phyloP scores from a whole-genome alignment of 2,329 filamentous ascomycete species.

The Tolypocladium tropicale region DNA sequence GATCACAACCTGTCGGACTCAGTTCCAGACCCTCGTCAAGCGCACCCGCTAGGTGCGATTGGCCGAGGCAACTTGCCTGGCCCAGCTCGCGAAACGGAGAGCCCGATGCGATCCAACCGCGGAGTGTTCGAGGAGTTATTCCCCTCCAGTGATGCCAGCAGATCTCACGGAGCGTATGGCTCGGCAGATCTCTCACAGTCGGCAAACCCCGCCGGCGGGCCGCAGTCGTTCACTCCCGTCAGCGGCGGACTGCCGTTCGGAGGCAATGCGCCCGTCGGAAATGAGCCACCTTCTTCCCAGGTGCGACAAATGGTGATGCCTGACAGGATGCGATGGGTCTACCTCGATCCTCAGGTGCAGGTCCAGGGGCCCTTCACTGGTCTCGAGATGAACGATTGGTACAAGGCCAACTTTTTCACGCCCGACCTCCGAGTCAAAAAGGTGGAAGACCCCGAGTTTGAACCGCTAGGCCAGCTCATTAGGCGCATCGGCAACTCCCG shows the following conservation, averaged over 20 bases:
- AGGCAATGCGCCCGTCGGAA: conserved; percentile 19
- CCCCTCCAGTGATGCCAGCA: conserved; percentile 22
- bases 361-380: conserved; percentile 93
- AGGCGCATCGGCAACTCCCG: conserved; percentile 92
- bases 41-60: conserved; percentile 55
- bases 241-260: conserved; percentile 24
- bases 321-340: conserved; percentile 97
- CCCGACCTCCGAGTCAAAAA: conserved; percentile 92
- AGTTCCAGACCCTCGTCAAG: conserved; percentile 48
- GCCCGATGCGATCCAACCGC: conserved; percentile 44
- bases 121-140: conserved; percentile 48
- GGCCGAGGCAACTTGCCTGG: conserved; percentile 49
- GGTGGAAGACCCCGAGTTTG: conserved; percentile 85
- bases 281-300: conserved; percentile 51
- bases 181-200: conserved; percentile 26
- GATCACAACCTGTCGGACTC: conserved; percentile 48
- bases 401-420: conserved; percentile 96
- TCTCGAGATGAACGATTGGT: conserved; percentile 99
- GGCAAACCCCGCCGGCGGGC: conserved; percentile 17
- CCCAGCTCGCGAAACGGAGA: conserved; percentile 46
- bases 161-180: conserved; percentile 25
- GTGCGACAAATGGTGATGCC: conserved; percentile 97
- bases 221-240: conserved; percentile 26
- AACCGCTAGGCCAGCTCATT: conserved; percentile 89
- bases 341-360: conserved; percentile 85